A percentile compares a stretch with the other conserved stretches of the same genome.
Evolutionary conservation across 1,284 basidiomycete species (phyloP).

Genomic region (Pisolithus thermaeus): DNA sequence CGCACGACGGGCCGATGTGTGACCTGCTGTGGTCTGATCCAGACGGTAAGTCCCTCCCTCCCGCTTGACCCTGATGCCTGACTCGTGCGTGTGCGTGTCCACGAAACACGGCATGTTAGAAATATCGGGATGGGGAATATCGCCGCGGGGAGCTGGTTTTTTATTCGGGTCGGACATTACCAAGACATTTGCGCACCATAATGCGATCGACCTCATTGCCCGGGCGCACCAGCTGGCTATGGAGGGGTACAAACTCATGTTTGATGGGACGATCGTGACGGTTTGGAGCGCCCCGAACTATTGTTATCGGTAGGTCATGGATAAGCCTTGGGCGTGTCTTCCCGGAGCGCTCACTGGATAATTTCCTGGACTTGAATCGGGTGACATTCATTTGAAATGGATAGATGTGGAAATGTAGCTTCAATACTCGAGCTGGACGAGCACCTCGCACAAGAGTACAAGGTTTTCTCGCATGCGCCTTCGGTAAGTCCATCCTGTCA

Average conservation of each 20-base stretch:
- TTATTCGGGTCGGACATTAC: conserved; percentile 94
- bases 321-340: background rate
- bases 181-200: conserved; percentile 84
- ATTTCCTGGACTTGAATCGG: background rate
- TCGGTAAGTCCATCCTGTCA: conserved; percentile 40
- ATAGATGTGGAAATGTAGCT: conserved; percentile 89
- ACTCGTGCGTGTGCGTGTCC: background rate
- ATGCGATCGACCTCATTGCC: conserved; percentile 92
- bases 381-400: conserved; percentile 2
- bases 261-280: conserved; percentile 92
- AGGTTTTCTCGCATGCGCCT: conserved; percentile 80
- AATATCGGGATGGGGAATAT: conserved; percentile 91
- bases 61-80: conserved; percentile 2
- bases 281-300: conserved; percentile 99
- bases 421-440: conserved; percentile 92
- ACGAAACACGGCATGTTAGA: conserved; percentile 39
- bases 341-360: too few relatives aligned
- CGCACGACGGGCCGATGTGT: conserved; percentile 99
- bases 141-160: conserved; percentile 94
- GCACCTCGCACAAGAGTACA: conserved; percentile 85
- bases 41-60: conserved; percentile 56
- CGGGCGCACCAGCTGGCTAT: conserved; percentile 97
- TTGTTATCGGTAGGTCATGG: conserved; percentile 73
- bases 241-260: conserved; percentile 99
- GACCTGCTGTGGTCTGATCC: conserved; percentile 99